Evolutionary conservation across 1,284 basidiomycete species (phyloP).

Genomic region (Boletus semigastroideus): DNA sequence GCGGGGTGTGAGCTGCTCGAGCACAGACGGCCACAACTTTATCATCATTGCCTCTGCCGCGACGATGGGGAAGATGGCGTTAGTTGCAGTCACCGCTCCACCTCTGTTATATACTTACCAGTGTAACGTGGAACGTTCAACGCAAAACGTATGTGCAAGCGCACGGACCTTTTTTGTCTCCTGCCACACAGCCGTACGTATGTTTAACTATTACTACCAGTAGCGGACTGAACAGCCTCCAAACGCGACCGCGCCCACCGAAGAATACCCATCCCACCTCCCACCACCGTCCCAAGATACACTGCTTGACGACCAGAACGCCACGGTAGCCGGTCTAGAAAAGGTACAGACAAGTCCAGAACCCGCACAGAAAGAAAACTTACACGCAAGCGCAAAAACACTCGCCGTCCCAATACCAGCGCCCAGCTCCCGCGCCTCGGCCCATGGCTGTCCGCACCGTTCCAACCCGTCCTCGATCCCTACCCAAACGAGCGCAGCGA

Average conservation of each 20-base stretch:
- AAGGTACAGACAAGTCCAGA: constrained; percentile 11
- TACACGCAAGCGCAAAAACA: constrained; percentile 62
- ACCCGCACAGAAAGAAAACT: constrained; percentile 31
- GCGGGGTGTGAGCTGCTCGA: constrained; percentile 75
- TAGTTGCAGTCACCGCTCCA: constrained; percentile 10
- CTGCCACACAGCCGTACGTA: neutral
- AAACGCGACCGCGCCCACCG: constrained; percentile 44
- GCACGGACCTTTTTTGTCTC: constrained; percentile 4
- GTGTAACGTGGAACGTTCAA: neutral
- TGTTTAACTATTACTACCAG: too few species aligned
- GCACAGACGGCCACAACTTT: constrained; percentile 63
- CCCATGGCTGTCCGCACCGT: constrained; percentile 45
- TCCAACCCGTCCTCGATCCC: constrained; percentile 63
- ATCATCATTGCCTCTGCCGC: constrained; percentile 52
- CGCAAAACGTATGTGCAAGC: constrained; percentile 9
- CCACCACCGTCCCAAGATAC: constrained; percentile 53
- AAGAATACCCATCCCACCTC: constrained; percentile 52
- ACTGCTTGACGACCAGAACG: constrained; percentile 49
- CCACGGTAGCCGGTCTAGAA: constrained; percentile 60
- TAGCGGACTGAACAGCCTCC: constrained; percentile 26
- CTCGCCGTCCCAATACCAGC: constrained; percentile 65
- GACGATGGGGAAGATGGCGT: constrained; percentile 15
- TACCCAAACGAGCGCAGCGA: constrained; percentile 61
- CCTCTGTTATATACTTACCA: constrained; percentile 12
- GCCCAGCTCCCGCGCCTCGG: constrained; percentile 53